Evolutionary conservation across 2,329 filamentous ascomycete genomes (phyloP).

Genomic region (Escovopsis sp.): DNA sequence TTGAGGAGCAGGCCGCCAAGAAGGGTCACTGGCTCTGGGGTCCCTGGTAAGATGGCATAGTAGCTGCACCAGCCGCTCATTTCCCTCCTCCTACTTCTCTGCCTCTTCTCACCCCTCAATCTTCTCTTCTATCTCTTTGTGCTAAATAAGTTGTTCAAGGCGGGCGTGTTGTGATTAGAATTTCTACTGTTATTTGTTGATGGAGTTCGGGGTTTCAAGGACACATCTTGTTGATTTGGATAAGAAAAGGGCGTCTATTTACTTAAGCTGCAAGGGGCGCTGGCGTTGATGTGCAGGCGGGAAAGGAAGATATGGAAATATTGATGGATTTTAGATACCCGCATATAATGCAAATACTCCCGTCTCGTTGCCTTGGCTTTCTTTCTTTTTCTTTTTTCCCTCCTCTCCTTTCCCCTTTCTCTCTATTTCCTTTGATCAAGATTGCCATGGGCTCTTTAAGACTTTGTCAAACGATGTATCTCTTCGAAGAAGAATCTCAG

Average conservation of each 20-base stretch:
- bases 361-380: neutral
- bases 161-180: too few relatives aligned
- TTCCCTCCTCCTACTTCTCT: too few relatives aligned
- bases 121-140: too few relatives aligned
- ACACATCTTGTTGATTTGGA: too few relatives aligned
- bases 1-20: neutral
- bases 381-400: neutral
- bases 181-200: too few relatives aligned
- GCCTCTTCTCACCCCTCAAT: too few relatives aligned
- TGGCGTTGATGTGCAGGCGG: neutral
- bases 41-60: slow-evolving; percentile 1
- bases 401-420: neutral
- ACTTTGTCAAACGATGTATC: slow-evolving; percentile 56
- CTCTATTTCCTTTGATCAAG: neutral
- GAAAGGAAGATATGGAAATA: neutral
- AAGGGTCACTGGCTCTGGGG: slow-evolving; percentile 1
- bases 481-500: slow-evolving; percentile 90
- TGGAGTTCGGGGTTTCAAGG: too few relatives aligned
- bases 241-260: too few relatives aligned
- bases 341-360: slow-evolving; percentile 3
- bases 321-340: slow-evolving; percentile 1
- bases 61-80: neutral
- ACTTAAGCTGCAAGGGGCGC: neutral
- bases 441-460: neutral
- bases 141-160: too few relatives aligned